Evolutionary conservation across 2,329 filamentous ascomycete species (phyloP), one percentile per base, ranked within the genome.

Genomic region (Colletotrichum godetiae): DNA sequence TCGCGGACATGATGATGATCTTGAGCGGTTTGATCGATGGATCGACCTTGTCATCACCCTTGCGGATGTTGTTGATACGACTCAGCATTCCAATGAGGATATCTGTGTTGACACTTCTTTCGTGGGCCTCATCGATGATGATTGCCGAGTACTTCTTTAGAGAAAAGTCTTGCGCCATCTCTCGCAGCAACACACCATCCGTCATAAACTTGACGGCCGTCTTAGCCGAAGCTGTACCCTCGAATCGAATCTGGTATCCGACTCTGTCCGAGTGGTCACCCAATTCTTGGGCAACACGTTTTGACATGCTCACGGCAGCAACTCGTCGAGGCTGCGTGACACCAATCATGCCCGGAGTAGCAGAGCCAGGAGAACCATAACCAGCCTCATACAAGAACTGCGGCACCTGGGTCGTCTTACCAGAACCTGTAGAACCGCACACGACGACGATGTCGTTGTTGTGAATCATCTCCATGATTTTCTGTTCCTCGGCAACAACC

Each of bases 131-230:
- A 78, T 99, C 97, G 74, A 99, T 96, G 61, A 99, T 90, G 65
- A 99, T 94, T 15, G 93, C 94, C 0, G 96, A 98, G 82, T 99
- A 99, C 78, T 97, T 97, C 62, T 89, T 91, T 57, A 99, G 84
- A 0, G 94, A 89, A 79, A 98, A 95, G 80, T 99, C 97, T 76
- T 97, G 92, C 0, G 94, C 92, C 67, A 98, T 93, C 82, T 99
- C 97, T 69, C 97, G 92, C 11, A 99, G 88, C 73, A 99, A 86
- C 33, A 99, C 95, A 88, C 97, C 97, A 82, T 99, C 97, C 0
- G 97, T 99, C 95, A 99, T 98, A 84, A 98, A 99, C 81, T 99
- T 99, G 81, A 99, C 91, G 6, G 94, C 93, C 0, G 97, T 99
- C 65, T 95, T 92, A 33, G 91, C 87, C 61, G 92, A 91, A 1